Base-by-base conservation (phyloP, 2,329 filamentous ascomycete species). In the Epichloe aotearoae region DNA sequence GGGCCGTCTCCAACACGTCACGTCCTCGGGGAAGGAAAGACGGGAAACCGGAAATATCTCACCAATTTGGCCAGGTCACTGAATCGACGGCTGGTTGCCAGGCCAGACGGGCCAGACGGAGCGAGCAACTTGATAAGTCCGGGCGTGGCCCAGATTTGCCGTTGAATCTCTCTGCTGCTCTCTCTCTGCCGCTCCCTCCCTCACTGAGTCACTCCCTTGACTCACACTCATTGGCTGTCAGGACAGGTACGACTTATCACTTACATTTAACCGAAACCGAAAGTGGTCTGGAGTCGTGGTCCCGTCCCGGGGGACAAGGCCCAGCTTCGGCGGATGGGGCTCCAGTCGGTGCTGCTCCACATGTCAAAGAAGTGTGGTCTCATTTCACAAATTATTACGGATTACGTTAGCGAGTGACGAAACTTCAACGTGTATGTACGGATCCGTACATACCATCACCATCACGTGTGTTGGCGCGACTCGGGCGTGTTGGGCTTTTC, bases 91-190 rank as follows among this genome's bases (percentile, higher is more conserved):
- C 50, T 44, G 38, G 47, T 50, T 52, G 52, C 46, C 52, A 48
- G 20, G 20, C 20, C 20, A 20, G 20, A 20, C 20, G 20, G 52
- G 42, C 40, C 50, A 20, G 50, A 41, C 50, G 43, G 42, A 50
- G 43, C 52, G 43, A 43, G 40, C 45, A 49, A 54, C 50, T 50
- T 46, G 47, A 50, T 23, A 26, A 26, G 46, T 42, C 50, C 49
- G 42, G 43, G 17, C 42, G 12, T 30, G 23, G 11, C 44, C 17
- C 46, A 34, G 39, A 15, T 38, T 33, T 42, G 43, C 34, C 15
- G 37, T 39, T 26, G 41, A 14, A 26, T 19, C 14, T 26, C 20
- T 20, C 33, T 10, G 20, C 20, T 14, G n/a, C n/a, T 19, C 19
- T 19, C 19, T 19, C 19, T 19, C 19, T 26, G 4, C 11, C n/a